phyloP scores from a whole-genome alignment of 1,284 basidiomycete genomes.

The Vanrija pseudolonga region DNA sequence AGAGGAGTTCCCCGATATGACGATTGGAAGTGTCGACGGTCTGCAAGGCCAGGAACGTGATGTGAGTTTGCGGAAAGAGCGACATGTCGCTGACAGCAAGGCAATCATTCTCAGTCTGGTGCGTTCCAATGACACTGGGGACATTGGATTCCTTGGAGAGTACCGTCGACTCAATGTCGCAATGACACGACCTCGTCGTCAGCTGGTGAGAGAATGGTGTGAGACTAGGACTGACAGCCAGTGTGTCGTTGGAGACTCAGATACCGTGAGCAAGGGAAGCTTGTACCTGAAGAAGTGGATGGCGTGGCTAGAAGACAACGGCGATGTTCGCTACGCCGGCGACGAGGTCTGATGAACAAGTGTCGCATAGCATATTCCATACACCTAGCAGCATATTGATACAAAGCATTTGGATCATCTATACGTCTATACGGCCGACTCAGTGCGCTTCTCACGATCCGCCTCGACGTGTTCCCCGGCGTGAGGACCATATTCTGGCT shows the following conservation, averaged over 20 bases:
- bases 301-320: conserved; percentile 79
- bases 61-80: conserved; percentile 16
- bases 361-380: too few species aligned
- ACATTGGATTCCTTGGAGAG: conserved; percentile 89
- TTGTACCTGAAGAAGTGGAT: conserved; percentile 83
- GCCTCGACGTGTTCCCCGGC: conserved; percentile 22
- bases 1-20: conserved; percentile 67
- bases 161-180: conserved; percentile 86
- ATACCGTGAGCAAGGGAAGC: conserved; percentile 77
- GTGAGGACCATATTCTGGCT: conserved; percentile 34
- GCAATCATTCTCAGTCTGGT: conserved; percentile 85
- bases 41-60: conserved; percentile 81
- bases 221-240: conserved; percentile 34
- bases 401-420: not conserved
- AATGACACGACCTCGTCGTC: conserved; percentile 89
- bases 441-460: not conserved
- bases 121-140: conserved; percentile 73
- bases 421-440: not conserved
- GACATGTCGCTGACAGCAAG: conserved; percentile 40
- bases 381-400: too few species aligned
- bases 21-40: conserved; percentile 87
- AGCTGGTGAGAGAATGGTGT: conserved; percentile 60
- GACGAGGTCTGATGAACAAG: conserved; percentile 21
- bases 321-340: conserved; percentile 80
- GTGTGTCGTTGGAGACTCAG: conserved; percentile 88